Evolutionary conservation across 2,329 filamentous ascomycete genomes (phyloP).

Genomic region (Dichotomopilus funicola): DNA sequence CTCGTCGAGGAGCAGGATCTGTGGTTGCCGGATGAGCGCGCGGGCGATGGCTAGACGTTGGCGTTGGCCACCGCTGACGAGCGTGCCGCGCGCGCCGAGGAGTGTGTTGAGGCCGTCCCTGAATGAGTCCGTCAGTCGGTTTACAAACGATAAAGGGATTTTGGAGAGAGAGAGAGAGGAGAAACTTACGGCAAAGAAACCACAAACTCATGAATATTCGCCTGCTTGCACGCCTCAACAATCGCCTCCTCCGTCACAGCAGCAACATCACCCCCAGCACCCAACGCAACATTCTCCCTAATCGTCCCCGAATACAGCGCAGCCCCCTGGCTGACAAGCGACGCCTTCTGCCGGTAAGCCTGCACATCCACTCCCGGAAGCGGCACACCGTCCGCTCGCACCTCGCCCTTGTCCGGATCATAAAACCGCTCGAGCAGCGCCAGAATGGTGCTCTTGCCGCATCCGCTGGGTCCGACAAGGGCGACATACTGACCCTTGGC

Average conservation of each 20-base stretch:
- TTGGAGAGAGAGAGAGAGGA: no score
- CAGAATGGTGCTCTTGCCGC: constrained; percentile 91
- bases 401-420: constrained; percentile 71
- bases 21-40: constrained; percentile 83
- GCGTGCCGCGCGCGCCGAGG: constrained; percentile 78
- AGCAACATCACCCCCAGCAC: constrained; percentile 58
- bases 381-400: constrained; percentile 77
- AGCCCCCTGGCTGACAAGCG: constrained; percentile 89
- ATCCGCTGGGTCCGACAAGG: constrained; percentile 87
- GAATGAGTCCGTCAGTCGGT: no score
- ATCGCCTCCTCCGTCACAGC: constrained; percentile 55
- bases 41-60: constrained; percentile 91
- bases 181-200: constrained; percentile 56
- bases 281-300: constrained; percentile 81
- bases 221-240: constrained; percentile 74
- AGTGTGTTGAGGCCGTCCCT: constrained; percentile 73
- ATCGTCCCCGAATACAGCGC: constrained; percentile 92
- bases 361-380: constrained; percentile 76
- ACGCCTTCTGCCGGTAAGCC: constrained; percentile 75
- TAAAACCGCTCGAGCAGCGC: constrained; percentile 91
- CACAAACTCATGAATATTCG: constrained; percentile 91
- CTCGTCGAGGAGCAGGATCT: constrained; percentile 77
- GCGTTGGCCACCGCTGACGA: constrained; percentile 87
- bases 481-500: constrained; percentile 78
- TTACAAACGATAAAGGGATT: no score